phyloP scores from a whole-genome alignment of 352 stramenopile genomes.

The Thraustochytrium sp. region DNA sequence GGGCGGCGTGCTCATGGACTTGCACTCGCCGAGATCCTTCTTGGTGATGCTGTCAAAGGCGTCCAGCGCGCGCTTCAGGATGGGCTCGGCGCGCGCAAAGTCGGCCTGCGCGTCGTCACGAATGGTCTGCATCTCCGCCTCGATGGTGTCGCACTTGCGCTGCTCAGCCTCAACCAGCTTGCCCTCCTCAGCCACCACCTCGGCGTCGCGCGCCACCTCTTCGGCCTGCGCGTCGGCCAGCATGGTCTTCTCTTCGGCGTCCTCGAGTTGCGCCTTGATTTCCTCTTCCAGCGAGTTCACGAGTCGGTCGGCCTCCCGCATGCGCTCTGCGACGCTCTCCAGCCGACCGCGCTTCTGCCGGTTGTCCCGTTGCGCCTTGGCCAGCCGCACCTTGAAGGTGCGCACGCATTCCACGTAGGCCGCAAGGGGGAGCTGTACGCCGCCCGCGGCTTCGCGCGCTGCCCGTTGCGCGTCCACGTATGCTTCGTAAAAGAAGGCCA shows the following conservation, averaged over 20 bases:
- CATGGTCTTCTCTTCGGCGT: constrained; percentile 89
- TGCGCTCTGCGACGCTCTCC: constrained; percentile 72
- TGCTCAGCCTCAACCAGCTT: constrained; percentile 83
- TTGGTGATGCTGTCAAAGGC: constrained; percentile 91
- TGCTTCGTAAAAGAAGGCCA: constrained; percentile 91
- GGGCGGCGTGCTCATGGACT: constrained; percentile 90
- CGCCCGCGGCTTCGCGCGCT: constrained; percentile 75
- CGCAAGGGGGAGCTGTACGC: constrained; percentile 86
- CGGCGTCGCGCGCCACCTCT: constrained; percentile 88
- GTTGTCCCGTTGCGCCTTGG: constrained; percentile 72
- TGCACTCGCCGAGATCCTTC: constrained; percentile 91
- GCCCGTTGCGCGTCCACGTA: constrained; percentile 86
- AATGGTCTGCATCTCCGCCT: constrained; percentile 85
- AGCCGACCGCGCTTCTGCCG: constrained; percentile 67
- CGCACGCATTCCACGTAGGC: constrained; percentile 89
- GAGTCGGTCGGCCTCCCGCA: constrained; percentile 79
- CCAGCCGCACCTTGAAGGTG: constrained; percentile 77
- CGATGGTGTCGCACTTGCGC: constrained; percentile 84
- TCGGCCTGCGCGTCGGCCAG: constrained; percentile 87
- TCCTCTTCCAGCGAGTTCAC: constrained; percentile 84
- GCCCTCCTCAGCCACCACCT: constrained; percentile 87
- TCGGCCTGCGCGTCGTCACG: constrained; percentile 69
- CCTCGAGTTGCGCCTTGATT: constrained; percentile 88
- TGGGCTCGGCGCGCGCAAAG: constrained; percentile 85
- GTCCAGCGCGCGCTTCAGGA: constrained; percentile 88